Evolutionary conservation across 2,329 filamentous ascomycete species (phyloP), one percentile per base, ranked within the genome.

Genomic region (Thielaviopsis euricoi): DNA sequence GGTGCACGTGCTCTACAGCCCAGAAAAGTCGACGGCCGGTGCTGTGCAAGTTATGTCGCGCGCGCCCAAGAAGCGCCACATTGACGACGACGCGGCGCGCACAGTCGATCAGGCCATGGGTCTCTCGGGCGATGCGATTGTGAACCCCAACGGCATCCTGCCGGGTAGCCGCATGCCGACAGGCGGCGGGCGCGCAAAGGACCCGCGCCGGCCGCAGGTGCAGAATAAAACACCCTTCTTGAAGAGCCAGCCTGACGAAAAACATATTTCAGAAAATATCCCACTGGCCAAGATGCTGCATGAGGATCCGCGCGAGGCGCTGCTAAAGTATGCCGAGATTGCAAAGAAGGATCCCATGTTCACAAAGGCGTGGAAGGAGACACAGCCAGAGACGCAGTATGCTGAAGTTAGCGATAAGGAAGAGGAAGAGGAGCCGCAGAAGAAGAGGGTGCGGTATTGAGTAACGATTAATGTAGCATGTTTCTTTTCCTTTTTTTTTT

Each of bases 321-420:
- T 98, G 66, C 73, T 98, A 61, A 96, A 94, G 73, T 98, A 97
- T 74, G 91, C 89, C 43, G 88, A 95, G 58, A 85, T 94, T 67
- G 89, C 90, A 13, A 83, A 95, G 71, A 91, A 88, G 67, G 90
- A 97, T 67, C 91, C 90, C 0, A 78, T 95, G 65, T 98, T 97
- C 67, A 98, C 93, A 29, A 88, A 87, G 64, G 93, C 90, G 17
- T 98, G 89, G 87, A 86, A 86, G 67, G 79, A 85, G 64, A 97
- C 89, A 43, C 91, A 97, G 72, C 93, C 93, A 0, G 85, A 90
- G 64, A 89, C 90, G 25, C 85, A 96, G 63, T 98, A 94, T 73
- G 86, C 87, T 7, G 87, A 96, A 50, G 66, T 93, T 37, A 94
- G 89, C 68, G 91, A 95, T 65, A 87, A 89, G 17, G 90, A 95